These are phyloP conservation scores for Omphalotus guepiniiformis DNA, from an alignment of 768 basidiomycete genomes.

Conservation along the genomic window DNA sequence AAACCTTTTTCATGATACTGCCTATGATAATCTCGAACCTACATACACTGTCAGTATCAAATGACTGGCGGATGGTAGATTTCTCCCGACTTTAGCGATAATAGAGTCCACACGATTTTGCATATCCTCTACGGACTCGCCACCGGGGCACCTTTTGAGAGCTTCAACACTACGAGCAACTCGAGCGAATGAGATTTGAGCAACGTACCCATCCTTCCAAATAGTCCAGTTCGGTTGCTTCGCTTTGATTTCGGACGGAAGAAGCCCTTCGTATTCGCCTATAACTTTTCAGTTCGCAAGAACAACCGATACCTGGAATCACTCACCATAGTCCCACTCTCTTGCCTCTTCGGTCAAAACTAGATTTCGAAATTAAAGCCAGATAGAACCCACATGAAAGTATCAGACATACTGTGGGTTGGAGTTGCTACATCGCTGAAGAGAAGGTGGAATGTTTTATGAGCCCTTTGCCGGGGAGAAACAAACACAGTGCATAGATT, in stretches of 20 bases:
- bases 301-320: neutral
- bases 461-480: conserved; percentile 86
- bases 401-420: conserved; percentile 45
- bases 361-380: too few species aligned
- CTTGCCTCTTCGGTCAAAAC: conserved; percentile 40
- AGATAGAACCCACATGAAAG: conserved; percentile 28
- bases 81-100: conserved; percentile 54
- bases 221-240: conserved; percentile 67
- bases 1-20: conserved; percentile 64
- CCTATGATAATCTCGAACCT: conserved; percentile 74
- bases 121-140: conserved; percentile 84
- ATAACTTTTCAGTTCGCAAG: conserved; percentile 6
- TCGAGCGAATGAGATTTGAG: too few species aligned
- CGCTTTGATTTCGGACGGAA: conserved; percentile 70
- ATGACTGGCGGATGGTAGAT: neutral
- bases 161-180: too few species aligned
- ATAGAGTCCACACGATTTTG: conserved; percentile 69
- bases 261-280: conserved; percentile 85
- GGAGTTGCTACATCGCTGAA: conserved; percentile 52
- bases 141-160: conserved; percentile 69
- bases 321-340: conserved; percentile 82
- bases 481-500: conserved; percentile 74
- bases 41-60: neutral
- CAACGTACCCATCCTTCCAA: conserved; percentile 74
- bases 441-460: conserved; percentile 79